Evolutionary conservation across 306 rosid genomes (phyloP), one percentile per base, ranked within the genome.

Genomic region (Corylus americana): DNA sequence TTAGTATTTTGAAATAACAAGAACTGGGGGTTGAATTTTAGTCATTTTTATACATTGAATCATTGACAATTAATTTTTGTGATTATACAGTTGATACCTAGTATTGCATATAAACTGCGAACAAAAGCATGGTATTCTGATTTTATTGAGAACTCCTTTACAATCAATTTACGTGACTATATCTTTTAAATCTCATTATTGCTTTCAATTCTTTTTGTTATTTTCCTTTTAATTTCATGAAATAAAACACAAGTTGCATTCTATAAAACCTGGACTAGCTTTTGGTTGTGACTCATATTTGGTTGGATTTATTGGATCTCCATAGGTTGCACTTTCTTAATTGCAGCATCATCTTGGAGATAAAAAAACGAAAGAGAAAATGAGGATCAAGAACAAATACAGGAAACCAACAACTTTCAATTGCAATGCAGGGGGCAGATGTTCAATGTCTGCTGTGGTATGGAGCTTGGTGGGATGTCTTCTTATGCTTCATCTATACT

Each of bases 391-490:
- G 91, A 93, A 86, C 92, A 96, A 87, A 88, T 87, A 82, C 89
- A 82, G 91, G 92, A 96, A 91, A 90, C 83, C 97, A 78, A 88
- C 91, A 70, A 78, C 77, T 87, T 89, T 91, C 77, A 82, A 74
- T 83, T 90, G 97, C 89, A 82, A 83, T 90, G 93, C 91, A 83
- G 94, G 97, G 88, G 82, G 87, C 83, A 93, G 93, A 89, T 90
- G 85, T 81, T 89, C 91, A 44, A 82, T 18, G 18, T 83, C 85
- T 79, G 87, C 79, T 80, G 81, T 78, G 27, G 77, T 90, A 29
- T 86, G 96, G 89, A 87, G 99, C 89, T 92, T 93, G 81, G 79
- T 93, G 59, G 99, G 96, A 57, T 96, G 88, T 78, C 73, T 96
- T 73, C 78, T 93, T 80, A 74, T 91, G 87, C 83, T 96, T 79